phyloP scores from a whole-genome alignment of 2,329 filamentous ascomycete genomes.

The Chlorencoelia australis region DNA sequence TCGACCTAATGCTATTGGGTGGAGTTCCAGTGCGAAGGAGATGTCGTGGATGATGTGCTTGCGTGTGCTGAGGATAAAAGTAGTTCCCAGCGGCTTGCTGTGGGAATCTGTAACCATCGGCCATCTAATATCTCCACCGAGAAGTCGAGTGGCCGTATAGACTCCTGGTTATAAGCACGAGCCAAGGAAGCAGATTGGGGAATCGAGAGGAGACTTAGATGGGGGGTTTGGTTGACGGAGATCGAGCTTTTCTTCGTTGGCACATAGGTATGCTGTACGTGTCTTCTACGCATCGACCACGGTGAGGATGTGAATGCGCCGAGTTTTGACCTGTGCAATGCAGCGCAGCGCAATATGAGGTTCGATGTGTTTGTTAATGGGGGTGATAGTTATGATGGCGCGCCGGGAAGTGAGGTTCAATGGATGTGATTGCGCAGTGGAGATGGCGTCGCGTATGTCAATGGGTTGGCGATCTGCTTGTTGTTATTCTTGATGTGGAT shows the following conservation, averaged over 20 bases:
- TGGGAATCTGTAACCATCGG: constrained; percentile 57
- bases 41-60: constrained; percentile 34
- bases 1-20: constrained; percentile 34
- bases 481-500: too few species aligned
- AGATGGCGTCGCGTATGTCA: too few species aligned
- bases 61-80: constrained; percentile 41
- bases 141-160: constrained; percentile 15
- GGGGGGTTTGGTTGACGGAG: constrained; percentile 20
- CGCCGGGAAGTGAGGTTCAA: too few species aligned
- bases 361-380: too few species aligned
- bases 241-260: constrained; percentile 26
- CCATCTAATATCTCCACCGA: constrained; percentile 44
- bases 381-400: too few species aligned
- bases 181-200: constrained; percentile 9
- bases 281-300: constrained; percentile 21
- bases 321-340: constrained; percentile 4
- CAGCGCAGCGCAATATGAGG: too few species aligned
- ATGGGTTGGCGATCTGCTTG: too few species aligned
- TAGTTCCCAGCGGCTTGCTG: constrained; percentile 48
- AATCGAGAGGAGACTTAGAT: constrained; percentile 15
- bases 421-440: too few species aligned
- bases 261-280: constrained; percentile 25
- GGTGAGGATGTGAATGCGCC: constrained; percentile 12
- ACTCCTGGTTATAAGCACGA: constrained; percentile 19
- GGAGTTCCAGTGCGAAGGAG: constrained; percentile 33